These are phyloP conservation scores for Flaveria brownii DNA, from an alignment of 129 eudicot species.

Conservation along the genomic window DNA sequence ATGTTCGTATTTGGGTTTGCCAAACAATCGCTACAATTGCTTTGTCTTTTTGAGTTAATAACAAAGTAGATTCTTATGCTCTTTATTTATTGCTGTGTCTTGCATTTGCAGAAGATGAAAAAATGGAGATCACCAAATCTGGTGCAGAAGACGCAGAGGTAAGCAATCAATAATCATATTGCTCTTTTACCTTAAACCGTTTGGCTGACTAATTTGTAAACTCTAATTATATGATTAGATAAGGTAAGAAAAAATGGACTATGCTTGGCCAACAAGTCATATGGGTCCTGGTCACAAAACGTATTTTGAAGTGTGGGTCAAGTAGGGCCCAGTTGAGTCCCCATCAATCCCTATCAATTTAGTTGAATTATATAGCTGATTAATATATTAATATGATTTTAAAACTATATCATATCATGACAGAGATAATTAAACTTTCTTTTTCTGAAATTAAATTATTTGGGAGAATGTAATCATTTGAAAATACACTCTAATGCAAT, in stretches of 20 bases:
- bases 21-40: neutral
- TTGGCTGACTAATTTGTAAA: neutral
- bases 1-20: neutral
- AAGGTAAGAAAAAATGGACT: neutral
- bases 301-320: neutral
- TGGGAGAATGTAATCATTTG: neutral
- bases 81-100: constrained; percentile 17
- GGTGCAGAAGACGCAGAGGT: constrained; percentile 42
- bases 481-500: neutral
- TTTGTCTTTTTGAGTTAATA: neutral
- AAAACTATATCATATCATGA: neutral
- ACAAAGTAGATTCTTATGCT: neutral
- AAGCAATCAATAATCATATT: constrained; percentile 4
- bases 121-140: constrained; percentile 42
- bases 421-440: neutral
- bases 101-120: constrained; percentile 44
- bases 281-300: neutral
- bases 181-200: neutral
- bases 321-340: neutral
- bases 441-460: neutral
- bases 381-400: neutral
- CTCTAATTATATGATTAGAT: neutral
- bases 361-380: neutral
- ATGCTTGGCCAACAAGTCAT: neutral
- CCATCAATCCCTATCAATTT: neutral